phyloP scores from a whole-genome alignment of 371 early-diverging fungal species.

The Dichotomocladium elegans region DNA sequence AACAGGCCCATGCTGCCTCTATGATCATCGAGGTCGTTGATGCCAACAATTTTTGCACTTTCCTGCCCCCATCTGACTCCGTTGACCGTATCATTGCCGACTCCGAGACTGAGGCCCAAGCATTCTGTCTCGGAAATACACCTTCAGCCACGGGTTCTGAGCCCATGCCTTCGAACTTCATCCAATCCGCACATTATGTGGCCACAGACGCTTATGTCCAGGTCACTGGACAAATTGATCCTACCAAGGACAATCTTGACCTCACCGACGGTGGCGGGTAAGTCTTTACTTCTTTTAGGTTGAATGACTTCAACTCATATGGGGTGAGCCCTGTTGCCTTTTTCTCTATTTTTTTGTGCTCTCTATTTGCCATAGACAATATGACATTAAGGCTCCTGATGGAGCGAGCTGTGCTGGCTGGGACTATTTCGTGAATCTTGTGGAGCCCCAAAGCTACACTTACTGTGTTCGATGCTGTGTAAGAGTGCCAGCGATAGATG shows the following conservation, averaged over 20 bases:
- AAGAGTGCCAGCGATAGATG: conserved; percentile 16
- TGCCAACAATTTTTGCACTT: conserved; percentile 46
- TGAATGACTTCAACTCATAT: background rate
- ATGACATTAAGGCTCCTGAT: conserved; percentile 45
- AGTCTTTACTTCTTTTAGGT: background rate
- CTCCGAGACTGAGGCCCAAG: conserved; percentile 41
- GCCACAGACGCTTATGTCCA: conserved; percentile 45
- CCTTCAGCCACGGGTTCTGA: conserved; percentile 42
- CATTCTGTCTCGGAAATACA: conserved; percentile 46
- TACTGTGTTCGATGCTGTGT: conserved; percentile 62
- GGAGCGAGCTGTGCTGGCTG: conserved; percentile 52
- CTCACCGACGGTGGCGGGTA: conserved; percentile 51
- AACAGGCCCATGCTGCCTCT: conserved; percentile 10
- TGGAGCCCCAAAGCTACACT: conserved; percentile 46
- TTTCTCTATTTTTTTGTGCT: background rate
- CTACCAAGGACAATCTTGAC: conserved; percentile 38
- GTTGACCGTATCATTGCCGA: conserved; percentile 40
- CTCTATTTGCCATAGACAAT: conserved; percentile 31
- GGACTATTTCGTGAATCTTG: conserved; percentile 48
- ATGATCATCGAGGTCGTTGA: conserved; percentile 28
- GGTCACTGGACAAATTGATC: conserved; percentile 51
- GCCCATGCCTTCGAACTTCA: conserved; percentile 43
- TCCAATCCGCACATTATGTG: conserved; percentile 46
- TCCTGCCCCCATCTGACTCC: conserved; percentile 45
- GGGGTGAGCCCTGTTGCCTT: background rate